phyloP scores from a whole-genome alignment of 139 green algal genomes.

The Tetraselmis chui region DNA sequence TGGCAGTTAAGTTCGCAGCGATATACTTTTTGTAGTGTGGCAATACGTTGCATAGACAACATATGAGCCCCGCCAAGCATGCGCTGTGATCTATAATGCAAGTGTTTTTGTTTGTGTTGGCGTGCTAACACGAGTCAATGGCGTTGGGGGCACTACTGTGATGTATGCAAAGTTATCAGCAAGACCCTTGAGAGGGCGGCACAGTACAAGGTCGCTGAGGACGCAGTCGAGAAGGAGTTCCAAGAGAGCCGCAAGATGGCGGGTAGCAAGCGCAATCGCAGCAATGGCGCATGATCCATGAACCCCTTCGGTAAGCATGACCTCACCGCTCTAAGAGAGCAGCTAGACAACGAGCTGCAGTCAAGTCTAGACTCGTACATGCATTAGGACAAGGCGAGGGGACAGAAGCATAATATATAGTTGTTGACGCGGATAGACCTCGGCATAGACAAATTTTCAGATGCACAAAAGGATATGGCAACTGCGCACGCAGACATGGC shows the following conservation, averaged over 20 bases:
- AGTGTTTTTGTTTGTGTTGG: neutral
- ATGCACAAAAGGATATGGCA: neutral
- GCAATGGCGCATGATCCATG: too few species aligned
- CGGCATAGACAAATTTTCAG: neutral
- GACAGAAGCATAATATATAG: neutral
- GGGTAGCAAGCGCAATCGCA: neutral
- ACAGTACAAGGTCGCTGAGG: neutral
- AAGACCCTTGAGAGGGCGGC: neutral
- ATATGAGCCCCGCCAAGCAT: neutral
- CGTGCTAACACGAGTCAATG: neutral
- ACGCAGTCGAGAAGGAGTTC: neutral
- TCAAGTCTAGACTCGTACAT: neutral
- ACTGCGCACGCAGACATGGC: neutral
- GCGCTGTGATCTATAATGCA: neutral
- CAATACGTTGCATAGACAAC: neutral
- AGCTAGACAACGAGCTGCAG: neutral
- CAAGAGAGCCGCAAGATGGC: neutral
- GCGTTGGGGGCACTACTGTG: neutral
- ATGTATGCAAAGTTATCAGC: neutral
- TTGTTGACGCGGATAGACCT: neutral
- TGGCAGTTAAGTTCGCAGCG: neutral
- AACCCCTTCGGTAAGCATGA: neutral
- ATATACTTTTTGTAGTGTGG: neutral
- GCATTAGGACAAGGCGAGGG: neutral
- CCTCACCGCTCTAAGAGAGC: neutral